Percentiles rank a stretch among this genome's conserved stretches.
Evolutionary conservation across 176 grass and related monocot species (phyloP).

Genomic region (Musa schizocarpa): DNA sequence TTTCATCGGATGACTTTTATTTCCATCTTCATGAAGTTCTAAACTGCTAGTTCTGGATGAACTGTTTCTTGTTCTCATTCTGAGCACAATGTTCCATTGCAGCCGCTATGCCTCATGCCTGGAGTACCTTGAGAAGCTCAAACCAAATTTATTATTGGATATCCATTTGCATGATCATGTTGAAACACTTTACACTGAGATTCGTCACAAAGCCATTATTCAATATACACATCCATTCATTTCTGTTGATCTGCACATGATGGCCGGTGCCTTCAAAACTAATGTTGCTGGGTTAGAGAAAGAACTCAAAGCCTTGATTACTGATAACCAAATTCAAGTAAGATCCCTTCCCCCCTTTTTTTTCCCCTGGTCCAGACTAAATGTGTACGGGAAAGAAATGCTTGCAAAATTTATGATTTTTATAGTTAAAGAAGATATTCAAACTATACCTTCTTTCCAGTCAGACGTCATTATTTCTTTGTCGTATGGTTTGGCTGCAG

Average conservation of each 20-base stretch:
- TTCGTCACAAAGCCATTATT: conserved; percentile 53
- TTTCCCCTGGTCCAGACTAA: neutral
- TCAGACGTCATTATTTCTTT: neutral
- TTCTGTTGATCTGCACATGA: conserved; percentile 87
- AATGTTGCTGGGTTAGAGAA: conserved; percentile 66
- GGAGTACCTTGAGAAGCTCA: conserved; percentile 23
- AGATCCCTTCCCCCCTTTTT: neutral
- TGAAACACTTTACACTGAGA: conserved; percentile 15
- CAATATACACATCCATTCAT: conserved; percentile 94
- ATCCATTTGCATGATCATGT: conserved; percentile 27
- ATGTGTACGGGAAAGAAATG: no score
- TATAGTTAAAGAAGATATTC: neutral
- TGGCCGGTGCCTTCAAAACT: conserved; percentile 87
- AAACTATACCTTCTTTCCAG: neutral
- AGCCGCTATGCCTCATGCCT: conserved; percentile 22
- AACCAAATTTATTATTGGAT: conserved; percentile 18
- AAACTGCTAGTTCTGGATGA: neutral
- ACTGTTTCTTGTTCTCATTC: neutral
- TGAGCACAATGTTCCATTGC: conserved; percentile 16
- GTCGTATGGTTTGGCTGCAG: conserved; percentile 22
- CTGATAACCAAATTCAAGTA: conserved; percentile 80
- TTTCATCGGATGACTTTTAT: neutral
- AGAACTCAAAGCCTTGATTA: conserved; percentile 81
- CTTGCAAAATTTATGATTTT: no score
- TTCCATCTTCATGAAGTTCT: neutral